Evolutionary conservation across 2,329 filamentous ascomycete genomes (phyloP).

Genomic region (Pochonia chlamydosporia): DNA sequence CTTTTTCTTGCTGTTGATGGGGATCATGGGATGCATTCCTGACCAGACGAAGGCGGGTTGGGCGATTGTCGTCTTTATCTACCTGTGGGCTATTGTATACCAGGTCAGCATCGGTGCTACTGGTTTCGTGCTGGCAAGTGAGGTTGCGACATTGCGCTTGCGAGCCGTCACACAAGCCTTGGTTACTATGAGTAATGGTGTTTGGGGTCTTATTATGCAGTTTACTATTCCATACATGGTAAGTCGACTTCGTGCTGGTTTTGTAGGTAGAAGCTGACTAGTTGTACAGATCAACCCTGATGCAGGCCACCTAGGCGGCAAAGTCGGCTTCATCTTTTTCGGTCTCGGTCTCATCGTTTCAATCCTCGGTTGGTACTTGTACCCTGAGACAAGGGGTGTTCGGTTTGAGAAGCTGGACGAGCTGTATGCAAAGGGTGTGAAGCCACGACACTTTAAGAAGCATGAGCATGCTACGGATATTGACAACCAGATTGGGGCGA

Average conservation of each 20-base stretch:
- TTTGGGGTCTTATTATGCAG: slow-evolving; percentile 24
- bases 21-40: slow-evolving; percentile 23
- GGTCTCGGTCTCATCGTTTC: slow-evolving; percentile 11
- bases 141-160: slow-evolving; percentile 26
- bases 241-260: neutral
- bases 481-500: neutral
- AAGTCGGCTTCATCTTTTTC: slow-evolving; percentile 20
- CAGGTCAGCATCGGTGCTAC: slow-evolving; percentile 28
- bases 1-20: slow-evolving; percentile 22
- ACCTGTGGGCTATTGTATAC: slow-evolving; percentile 29
- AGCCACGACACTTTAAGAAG: slow-evolving; percentile 13
- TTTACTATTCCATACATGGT: slow-evolving; percentile 28
- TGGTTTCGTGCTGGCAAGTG: slow-evolving; percentile 29
- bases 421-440: slow-evolving; percentile 9
- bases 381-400: slow-evolving; percentile 17
- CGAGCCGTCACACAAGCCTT: slow-evolving; percentile 23
- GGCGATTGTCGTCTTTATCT: slow-evolving; percentile 23
- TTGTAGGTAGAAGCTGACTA: too few relatives aligned
- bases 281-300: slow-evolving; percentile 19
- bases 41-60: slow-evolving; percentile 17
- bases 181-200: slow-evolving; percentile 21
- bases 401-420: slow-evolving; percentile 14
- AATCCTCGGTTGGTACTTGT: slow-evolving; percentile 12
- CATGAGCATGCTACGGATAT: neutral
- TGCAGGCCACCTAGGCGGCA: slow-evolving; percentile 19